phyloP scores from a whole-genome alignment of 257 asterid genomes.

The Solanum arcanum region DNA sequence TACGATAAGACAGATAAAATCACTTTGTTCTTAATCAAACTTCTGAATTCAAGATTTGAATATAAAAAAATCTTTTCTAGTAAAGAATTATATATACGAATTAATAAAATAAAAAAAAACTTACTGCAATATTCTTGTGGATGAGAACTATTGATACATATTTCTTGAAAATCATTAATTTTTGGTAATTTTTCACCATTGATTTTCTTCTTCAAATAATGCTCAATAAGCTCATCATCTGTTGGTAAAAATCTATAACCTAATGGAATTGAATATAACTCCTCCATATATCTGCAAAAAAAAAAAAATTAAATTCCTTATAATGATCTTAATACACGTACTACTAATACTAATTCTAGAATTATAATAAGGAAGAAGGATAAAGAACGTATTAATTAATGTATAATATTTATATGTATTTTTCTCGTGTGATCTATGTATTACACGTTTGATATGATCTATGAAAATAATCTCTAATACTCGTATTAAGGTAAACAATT shows the following conservation, averaged over 20 bases:
- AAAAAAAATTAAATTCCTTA: background rate
- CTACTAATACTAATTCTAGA: background rate
- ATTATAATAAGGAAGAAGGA: background rate
- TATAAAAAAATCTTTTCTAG: too few species aligned
- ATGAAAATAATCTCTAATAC: background rate
- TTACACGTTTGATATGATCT: background rate
- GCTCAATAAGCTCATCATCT: background rate
- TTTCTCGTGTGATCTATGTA: background rate
- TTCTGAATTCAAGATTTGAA: too few species aligned
- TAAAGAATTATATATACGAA: too few species aligned
- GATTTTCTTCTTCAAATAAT: background rate
- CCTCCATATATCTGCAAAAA: background rate
- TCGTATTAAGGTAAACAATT: too few species aligned
- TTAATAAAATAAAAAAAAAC: background rate
- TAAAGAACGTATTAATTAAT: background rate
- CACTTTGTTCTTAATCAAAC: background rate
- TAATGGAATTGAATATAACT: background rate
- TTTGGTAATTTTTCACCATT: background rate
- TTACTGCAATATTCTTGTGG: constrained; percentile 3
- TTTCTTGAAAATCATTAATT: background rate
- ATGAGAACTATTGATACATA: background rate
- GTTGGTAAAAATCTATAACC: constrained; percentile 12
- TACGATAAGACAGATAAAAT: too few species aligned
- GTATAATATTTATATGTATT: background rate
- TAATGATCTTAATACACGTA: background rate